Evolutionary conservation across 352 stramenopile species (phyloP).

Genomic region (Globisporangium megalacanthum): DNA sequence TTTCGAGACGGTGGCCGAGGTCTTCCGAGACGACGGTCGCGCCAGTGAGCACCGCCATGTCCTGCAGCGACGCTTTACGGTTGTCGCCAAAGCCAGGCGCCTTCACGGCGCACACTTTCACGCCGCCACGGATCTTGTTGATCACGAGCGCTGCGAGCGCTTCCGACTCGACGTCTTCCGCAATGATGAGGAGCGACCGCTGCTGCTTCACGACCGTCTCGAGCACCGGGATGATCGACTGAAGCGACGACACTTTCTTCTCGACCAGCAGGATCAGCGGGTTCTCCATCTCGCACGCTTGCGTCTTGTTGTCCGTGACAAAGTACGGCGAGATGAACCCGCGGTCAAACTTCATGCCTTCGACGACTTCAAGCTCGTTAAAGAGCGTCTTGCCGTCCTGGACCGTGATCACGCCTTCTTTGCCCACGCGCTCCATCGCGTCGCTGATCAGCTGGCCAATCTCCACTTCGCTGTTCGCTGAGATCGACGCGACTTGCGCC

Average conservation of each 20-base stretch:
- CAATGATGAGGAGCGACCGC: conserved; percentile 98
- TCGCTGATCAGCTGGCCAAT: conserved; percentile 98
- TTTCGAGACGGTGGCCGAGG: conserved; percentile 98
- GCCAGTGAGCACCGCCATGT: conserved; percentile 98
- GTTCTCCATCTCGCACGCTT: conserved; percentile 98
- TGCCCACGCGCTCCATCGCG: conserved; percentile 99
- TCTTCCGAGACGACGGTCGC: conserved; percentile 98
- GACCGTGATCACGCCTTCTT: conserved; percentile 98
- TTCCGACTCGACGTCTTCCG: conserved; percentile 99
- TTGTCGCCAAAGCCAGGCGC: conserved; percentile 99
- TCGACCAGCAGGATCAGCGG: conserved; percentile 99
- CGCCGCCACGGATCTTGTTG: conserved; percentile 99
- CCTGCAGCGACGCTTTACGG: conserved; percentile 99
- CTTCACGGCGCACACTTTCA: conserved; percentile 99
- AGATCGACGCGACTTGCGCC: conserved; percentile 99
- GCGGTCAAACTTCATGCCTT: conserved; percentile 99
- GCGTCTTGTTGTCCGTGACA: conserved; percentile 99
- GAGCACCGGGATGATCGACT: conserved; percentile 96
- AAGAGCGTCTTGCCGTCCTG: conserved; percentile 99
- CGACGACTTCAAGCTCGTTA: conserved; percentile 99
- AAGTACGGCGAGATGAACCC: conserved; percentile 99
- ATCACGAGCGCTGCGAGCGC: conserved; percentile 98
- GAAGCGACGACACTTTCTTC: conserved; percentile 98
- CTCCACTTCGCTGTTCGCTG: conserved; percentile 97
- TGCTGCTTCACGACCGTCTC: conserved; percentile 97